Base-by-base conservation (phyloP, 345 rosid genomes). In the Pugionium dolabratum region DNA sequence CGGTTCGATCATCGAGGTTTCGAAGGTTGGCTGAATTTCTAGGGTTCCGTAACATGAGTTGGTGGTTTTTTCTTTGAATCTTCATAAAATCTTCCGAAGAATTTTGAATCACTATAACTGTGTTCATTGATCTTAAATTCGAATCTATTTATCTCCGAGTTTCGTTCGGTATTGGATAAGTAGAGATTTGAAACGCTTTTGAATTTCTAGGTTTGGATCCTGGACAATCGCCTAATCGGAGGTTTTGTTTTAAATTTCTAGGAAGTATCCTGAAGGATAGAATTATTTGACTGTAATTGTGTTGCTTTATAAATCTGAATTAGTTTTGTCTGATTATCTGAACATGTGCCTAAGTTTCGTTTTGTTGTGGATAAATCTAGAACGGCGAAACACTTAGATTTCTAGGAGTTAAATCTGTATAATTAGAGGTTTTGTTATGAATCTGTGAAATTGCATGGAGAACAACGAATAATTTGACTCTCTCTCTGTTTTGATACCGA, bases 1-100 rank as follows among this genome's bases (percentile, higher is more conserved):
- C 5, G 18, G 36, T 40, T 55, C 36, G 58, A 47, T 54, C 39
- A 27, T 69, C 29, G 49, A 52, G 44, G 5, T 45, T 18, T 47
- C 7, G 42, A 7, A 39, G 51, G n/a, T 32, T 25, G 25, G 39
- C 18, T 61, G 7, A 26, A 11, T 52, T 42, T 34, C 59, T 71
- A 71, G 65, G 75, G 75, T 71, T 71, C 63, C 46, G 53, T 3
- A 31, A n/a, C 32, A 54, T 4, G 69, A 55, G 3, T 7, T 34
- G 7, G 66, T 4, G 6, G 1, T 41, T 30, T 25, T 40, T 7
- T 51, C 26, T 25, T 4, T 25, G 9, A 41, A 25, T 53, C 10
- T 52, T 52, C 33, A 1, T 6, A 4, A 51, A 52, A 8, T 52
- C 8, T 42, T 26, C 1, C 1, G 3, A 25, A 9, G 33, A 31